Evolutionary conservation across 495 filamentous ascomycete species (phyloP).

Genomic region (Aspergillus kassunensis): DNA sequence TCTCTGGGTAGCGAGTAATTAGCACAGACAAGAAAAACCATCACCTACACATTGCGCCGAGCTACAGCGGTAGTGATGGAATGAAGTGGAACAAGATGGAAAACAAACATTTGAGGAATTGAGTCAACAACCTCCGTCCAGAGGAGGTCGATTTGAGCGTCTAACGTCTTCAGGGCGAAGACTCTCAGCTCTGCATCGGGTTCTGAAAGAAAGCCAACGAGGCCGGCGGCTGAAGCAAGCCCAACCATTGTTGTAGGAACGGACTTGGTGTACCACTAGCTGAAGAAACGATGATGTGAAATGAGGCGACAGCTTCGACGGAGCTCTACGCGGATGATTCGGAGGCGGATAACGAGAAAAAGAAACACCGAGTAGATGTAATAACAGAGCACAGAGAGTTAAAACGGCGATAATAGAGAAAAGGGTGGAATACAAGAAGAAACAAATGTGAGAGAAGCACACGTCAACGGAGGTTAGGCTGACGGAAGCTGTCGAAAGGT

Average conservation of each 20-base stretch:
- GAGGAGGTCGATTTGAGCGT: conserved; percentile 90
- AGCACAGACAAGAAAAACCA: conserved; percentile 6
- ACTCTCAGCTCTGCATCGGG: conserved; percentile 87
- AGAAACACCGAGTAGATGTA: conserved; percentile 1
- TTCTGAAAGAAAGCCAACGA: conserved; percentile 93
- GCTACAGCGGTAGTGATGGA: background rate
- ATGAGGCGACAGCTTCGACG: conserved; percentile 38
- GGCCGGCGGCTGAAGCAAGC: conserved; percentile 87
- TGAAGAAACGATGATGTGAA: conserved; percentile 21
- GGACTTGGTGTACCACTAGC: conserved; percentile 5
- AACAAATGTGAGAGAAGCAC: conserved; percentile 32
- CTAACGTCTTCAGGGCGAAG: conserved; percentile 89
- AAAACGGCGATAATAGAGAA: conserved; percentile 16
- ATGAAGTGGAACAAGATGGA: background rate
- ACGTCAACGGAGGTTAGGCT: conserved; percentile 40
- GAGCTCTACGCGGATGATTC: conserved; percentile 28
- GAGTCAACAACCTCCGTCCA: conserved; percentile 96
- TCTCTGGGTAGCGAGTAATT: conserved; percentile 57
- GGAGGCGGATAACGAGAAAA: conserved; percentile 9
- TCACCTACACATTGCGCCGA: background rate
- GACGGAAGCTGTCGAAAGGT: conserved; percentile 25
- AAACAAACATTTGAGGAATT: conserved; percentile 85
- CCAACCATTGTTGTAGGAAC: conserved; percentile 66
- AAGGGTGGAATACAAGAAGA: conserved; percentile 20
- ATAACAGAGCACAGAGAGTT: conserved; percentile 12